Evolutionary conservation across 2,329 filamentous ascomycete species (phyloP), one percentile per base, ranked within the genome.

Genomic region (Pseudogymnoascus sp.): DNA sequence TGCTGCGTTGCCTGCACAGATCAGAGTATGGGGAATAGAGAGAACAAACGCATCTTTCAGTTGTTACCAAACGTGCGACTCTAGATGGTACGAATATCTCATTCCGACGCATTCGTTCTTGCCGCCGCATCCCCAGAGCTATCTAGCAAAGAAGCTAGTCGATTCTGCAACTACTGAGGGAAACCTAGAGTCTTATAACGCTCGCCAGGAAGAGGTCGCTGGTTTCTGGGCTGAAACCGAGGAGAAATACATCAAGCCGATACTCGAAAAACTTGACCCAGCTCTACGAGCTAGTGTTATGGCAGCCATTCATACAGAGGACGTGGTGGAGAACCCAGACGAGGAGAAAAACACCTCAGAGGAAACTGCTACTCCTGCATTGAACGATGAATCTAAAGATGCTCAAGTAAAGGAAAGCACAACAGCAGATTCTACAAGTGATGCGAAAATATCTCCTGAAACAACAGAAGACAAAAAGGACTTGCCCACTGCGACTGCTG

Each of bases 71-170:
- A 84, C 90, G 61, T 97, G 93, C 75, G 94, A 99, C 75, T 96
- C 92, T 26, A 83, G 94, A 67, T 95, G 92, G 81, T 99, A 99
- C 76, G 94, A 99, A 77, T 99, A 99, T 72, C 79, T 99, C 60
- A 90, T 99, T 74, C 94, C 94, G 2, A 94, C 89, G 41, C 92
- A 97, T 75, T 91, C 89, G 62, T 89, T 99, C 68, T 77, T 99
- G 33, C 94, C 94, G 17, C 94, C 94, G 0, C 92, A 97, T 72
- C 92, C 92, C 0, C 87, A 88, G 65, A 95, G 90, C 64, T 96
- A 84, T 72, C 75, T 99, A 36, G 92, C 90, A 7, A 89, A 87
- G 75, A 90, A 91, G 71, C 78, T 96, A n/a, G 81, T 84, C n/a
- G 85, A 93, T 68, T 78, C 85, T 60, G 90, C 90, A 0, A 86